phyloP scores from a whole-genome alignment of 768 basidiomycete species.

The Phylloporus sp. region DNA sequence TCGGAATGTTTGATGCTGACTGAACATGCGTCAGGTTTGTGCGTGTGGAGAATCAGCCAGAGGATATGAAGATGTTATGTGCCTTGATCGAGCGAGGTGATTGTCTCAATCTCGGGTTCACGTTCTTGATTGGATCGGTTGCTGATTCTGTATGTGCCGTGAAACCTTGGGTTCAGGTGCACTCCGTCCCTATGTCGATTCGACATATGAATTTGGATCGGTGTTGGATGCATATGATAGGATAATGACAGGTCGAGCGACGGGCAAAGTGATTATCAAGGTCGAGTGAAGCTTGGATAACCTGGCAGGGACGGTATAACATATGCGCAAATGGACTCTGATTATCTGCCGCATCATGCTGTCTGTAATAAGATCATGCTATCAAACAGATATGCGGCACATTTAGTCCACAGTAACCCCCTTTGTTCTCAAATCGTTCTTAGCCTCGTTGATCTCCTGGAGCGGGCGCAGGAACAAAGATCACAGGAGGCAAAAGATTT shows the following conservation, averaged over 20 bases:
- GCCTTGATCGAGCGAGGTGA: constrained; percentile 43
- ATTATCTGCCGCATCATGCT: too few species aligned
- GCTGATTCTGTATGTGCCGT: background rate
- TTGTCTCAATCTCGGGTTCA: background rate
- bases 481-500: background rate
- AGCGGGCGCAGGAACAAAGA: background rate
- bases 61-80: constrained; percentile 36
- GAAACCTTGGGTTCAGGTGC: constrained; percentile 28
- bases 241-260: constrained; percentile 50
- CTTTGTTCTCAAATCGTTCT: constrained; percentile 52
- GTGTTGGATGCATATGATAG: constrained; percentile 59
- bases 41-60: constrained; percentile 27
- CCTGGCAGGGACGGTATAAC: too few species aligned
- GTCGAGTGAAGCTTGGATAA: too few species aligned
- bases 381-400: too few species aligned
- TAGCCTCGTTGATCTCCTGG: constrained; percentile 60
- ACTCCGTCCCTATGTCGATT: constrained; percentile 56
- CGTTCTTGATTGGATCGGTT: background rate
- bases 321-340: too few species aligned
- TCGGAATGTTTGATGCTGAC: background rate
- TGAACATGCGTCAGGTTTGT: constrained; percentile 22
- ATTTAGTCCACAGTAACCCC: constrained; percentile 64
- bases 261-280: constrained; percentile 65
- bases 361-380: too few species aligned
- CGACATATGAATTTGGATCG: constrained; percentile 53